A percentile compares a stretch with the other conserved stretches of the same genome.
Evolutionary conservation across 148 eudicot species (phyloP).

Genomic region (Cornus controversa): DNA sequence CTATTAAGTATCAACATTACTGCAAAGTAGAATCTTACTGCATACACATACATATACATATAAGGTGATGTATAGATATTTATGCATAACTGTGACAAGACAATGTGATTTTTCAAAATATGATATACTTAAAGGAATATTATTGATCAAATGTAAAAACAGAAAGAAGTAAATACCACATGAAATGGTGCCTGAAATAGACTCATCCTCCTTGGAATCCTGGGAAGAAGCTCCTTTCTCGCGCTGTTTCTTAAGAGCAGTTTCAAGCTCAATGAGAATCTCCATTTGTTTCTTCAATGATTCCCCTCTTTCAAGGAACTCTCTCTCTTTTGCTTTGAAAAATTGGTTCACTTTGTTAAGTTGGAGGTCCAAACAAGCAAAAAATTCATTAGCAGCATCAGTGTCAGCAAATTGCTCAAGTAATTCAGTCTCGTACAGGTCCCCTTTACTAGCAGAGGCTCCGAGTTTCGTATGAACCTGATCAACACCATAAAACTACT

Average conservation of each 20-base stretch:
- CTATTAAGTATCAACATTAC: no score
- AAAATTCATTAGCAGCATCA: slow-evolving; percentile 75
- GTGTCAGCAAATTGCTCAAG: slow-evolving; percentile 73
- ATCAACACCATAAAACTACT: slow-evolving; percentile 14
- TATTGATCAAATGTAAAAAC: neutral
- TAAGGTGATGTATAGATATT: neutral
- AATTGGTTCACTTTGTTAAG: slow-evolving; percentile 95
- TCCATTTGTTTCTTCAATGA: slow-evolving; percentile 69
- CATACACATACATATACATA: no score
- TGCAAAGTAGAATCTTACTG: no score
- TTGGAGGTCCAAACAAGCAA: slow-evolving; percentile 69
- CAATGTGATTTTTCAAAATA: no score
- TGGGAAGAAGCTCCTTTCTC: slow-evolving; percentile 33
- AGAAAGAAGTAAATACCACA: slow-evolving; percentile 42
- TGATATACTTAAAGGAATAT: no score
- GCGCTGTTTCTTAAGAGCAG: slow-evolving; percentile 40
- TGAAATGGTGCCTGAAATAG: slow-evolving; percentile 69
- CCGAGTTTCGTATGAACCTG: slow-evolving; percentile 82
- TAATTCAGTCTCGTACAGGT: slow-evolving; percentile 75
- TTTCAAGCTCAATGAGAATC: slow-evolving; percentile 59
- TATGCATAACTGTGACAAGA: no score
- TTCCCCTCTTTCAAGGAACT: slow-evolving; percentile 80
- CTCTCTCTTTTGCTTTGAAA: slow-evolving; percentile 66
- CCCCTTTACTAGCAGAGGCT: slow-evolving; percentile 56
- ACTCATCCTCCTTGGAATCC: slow-evolving; percentile 55